Base-by-base conservation (phyloP, 2,329 filamentous ascomycete species). In the Cercospora zeae-maydis region DNA sequence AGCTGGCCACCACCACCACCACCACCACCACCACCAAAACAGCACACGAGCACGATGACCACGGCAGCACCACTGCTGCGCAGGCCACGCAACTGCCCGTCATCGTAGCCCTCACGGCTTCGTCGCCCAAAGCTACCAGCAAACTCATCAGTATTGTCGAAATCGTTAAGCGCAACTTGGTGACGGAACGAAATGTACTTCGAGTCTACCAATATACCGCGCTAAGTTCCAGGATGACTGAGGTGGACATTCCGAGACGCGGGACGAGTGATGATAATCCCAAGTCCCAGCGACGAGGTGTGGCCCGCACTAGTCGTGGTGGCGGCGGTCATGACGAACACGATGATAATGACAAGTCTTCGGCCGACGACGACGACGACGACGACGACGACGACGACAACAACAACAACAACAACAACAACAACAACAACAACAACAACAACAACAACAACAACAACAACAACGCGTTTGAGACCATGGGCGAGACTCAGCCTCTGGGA, bases 111-210 rank as follows among this genome's bases (percentile, higher is more conserved):
- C 64, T 82, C 9, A 70, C 73, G 47, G 76, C 80, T 13, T 76
- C 77, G 58, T 72, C 75, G 3, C 47, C 47, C 47, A 66, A 69
- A 13, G 73, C 70, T 2, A 81, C 84, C 1, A 81, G 80, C 75
- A 92, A 92, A 75, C 79, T 91, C 70, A 84, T 91, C 69, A 88
- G 84, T 3, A 82, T 91, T 51, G 81, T 82, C 49, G 89, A 92
- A 75, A 86, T 89, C 39, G 72, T 71, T n/a, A 77, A 78, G 63
- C 72, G 75, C 72, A 61, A 77, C 14, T 72, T 75, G 14, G 76
- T 75, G 14, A 37, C 67, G 71, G 82, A n/a, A n/a, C n/a, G 24
- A 77, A 81, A 67, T 77, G 81, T 65, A 80, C 80, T 55, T 3
- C 3, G 3, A 70, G 81, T 64, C 69, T 84, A 60, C 66, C 74